phyloP scores from a whole-genome alignment of 257 asterid species.

The Haberlea rhodopensis region DNA sequence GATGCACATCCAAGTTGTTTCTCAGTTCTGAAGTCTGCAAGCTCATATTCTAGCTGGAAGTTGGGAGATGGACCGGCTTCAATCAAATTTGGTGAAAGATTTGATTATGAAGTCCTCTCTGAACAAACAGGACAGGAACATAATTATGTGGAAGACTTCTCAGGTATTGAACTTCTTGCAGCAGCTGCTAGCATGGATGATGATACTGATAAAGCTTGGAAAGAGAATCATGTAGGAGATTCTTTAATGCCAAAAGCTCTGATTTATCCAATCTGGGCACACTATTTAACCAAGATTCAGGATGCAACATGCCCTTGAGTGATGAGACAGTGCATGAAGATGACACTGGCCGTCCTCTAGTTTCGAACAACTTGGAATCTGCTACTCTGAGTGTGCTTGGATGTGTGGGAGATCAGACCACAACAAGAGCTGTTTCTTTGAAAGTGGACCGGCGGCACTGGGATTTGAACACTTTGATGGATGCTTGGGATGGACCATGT shows the following conservation, averaged over 20 bases:
- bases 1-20: conserved; percentile 36
- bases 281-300: conserved; percentile 20
- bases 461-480: conserved; percentile 79
- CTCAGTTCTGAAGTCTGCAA: conserved; percentile 34
- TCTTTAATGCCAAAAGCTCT: conserved; percentile 29
- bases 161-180: conserved; percentile 85
- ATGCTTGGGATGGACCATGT: conserved; percentile 73
- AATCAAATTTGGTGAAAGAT: conserved; percentile 23
- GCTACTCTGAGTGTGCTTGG: conserved; percentile 29
- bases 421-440: conserved; percentile 28
- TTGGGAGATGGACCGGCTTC: conserved; percentile 25
- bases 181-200: conserved; percentile 67
- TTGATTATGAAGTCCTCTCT: conserved; percentile 26
- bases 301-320: conserved; percentile 24
- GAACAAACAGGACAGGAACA: conserved; percentile 28
- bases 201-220: conserved; percentile 27
- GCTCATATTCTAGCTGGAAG: conserved; percentile 34
- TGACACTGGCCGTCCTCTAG: conserved; percentile 25
- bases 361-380: conserved; percentile 24
- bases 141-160: conserved; percentile 51
- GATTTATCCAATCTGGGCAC: conserved; percentile 25
- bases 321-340: conserved; percentile 27
- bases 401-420: conserved; percentile 30
- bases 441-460: conserved; percentile 67
- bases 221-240: conserved; percentile 38